Base-by-base conservation (phyloP, 441 rosid species). In the Erodium trifolium region DNA sequence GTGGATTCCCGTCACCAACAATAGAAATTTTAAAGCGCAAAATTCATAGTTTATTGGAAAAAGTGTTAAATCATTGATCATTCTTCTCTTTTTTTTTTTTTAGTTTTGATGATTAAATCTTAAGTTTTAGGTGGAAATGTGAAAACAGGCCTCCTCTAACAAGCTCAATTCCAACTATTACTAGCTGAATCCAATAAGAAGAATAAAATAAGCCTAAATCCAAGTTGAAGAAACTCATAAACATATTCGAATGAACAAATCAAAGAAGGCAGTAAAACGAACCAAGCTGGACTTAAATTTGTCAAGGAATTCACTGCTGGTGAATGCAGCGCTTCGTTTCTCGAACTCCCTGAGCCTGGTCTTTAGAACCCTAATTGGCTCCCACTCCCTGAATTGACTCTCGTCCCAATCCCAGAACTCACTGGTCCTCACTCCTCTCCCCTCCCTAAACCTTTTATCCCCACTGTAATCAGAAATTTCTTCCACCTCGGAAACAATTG, bases 211-310 rank as follows among this genome's bases (percentile, higher is more conserved):
- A 37, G 4, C 41, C 41, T 3, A 37, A 37, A 37, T 7, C 41
- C 41, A 37, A 59, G 3, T 37, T 37, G 41, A 37, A 37, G 63
- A 41, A 39, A 29, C 43, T 69, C 64, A 35, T 23, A 23, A 23
- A 23, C 27, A 23, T 23, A 23, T 23, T 23, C 0, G 27, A 23
- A 23, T 23, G 27, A 23, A 23, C 27, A 23, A 23, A 23, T 23
- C 27, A 1, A 55, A 37, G 13, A 29, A 53, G 47, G 49, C 29
- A 45, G 55, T 63, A 27, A 43, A 65, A 67, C 87, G 73, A 85
- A 93, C 98, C 90, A 87, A 78, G 80, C 96, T 80, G 64, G 96
- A 82, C 80, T 89, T 91, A 64, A 93, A 75, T 81, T 89, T 91
- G 84, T 89, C 49, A 73, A 13, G 67, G 35, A 14, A 49, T 63